A percentile compares a stretch with the other conserved stretches of the same genome.
phyloP scores from a whole-genome alignment of 805 yeast genomes.

The Starmerella stellata region DNA sequence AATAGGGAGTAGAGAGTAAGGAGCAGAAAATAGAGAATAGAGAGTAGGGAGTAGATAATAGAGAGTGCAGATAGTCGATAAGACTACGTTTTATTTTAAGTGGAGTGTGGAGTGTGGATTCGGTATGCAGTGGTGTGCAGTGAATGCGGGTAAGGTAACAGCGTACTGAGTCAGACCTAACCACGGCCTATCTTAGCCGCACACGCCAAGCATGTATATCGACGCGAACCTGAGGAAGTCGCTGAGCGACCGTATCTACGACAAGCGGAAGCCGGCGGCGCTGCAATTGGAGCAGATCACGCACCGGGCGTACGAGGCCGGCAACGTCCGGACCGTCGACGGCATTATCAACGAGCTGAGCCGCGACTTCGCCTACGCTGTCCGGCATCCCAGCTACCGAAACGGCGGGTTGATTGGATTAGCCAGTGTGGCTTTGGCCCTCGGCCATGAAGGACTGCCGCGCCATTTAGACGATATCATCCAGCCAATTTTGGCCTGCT shows the following conservation, averaged over 20 bases:
- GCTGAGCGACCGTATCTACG: constrained; percentile 54
- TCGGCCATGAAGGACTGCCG: constrained; percentile 70
- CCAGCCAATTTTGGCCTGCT: constrained; percentile 86
- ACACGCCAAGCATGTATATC: constrained; percentile 19
- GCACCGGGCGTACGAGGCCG: constrained; percentile 43
- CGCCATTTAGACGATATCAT: constrained; percentile 65
- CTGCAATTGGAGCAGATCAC: constrained; percentile 48
- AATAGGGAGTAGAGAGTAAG: too few relatives aligned
- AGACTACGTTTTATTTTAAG: too few relatives aligned
- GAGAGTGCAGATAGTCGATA: too few relatives aligned
- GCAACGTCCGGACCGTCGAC: constrained; percentile 42
- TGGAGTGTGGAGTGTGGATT: too few relatives aligned
- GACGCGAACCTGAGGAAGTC: constrained; percentile 53
- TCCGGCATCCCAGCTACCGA: constrained; percentile 71
- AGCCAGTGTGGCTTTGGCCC: constrained; percentile 88
- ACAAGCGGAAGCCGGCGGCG: constrained; percentile 62
- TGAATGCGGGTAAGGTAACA: too few relatives aligned
- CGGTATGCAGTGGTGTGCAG: too few relatives aligned
- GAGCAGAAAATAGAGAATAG: too few relatives aligned
- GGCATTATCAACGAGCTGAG: constrained; percentile 54
- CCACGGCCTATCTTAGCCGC: too few relatives aligned
- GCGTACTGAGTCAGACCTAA: too few relatives aligned
- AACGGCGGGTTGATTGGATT: constrained; percentile 92
- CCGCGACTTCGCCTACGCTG: constrained; percentile 60
- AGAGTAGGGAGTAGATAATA: too few relatives aligned